These are phyloP conservation scores for Verbena officinalis DNA, from an alignment of 257 asterid genomes.

Conservation along the genomic window DNA sequence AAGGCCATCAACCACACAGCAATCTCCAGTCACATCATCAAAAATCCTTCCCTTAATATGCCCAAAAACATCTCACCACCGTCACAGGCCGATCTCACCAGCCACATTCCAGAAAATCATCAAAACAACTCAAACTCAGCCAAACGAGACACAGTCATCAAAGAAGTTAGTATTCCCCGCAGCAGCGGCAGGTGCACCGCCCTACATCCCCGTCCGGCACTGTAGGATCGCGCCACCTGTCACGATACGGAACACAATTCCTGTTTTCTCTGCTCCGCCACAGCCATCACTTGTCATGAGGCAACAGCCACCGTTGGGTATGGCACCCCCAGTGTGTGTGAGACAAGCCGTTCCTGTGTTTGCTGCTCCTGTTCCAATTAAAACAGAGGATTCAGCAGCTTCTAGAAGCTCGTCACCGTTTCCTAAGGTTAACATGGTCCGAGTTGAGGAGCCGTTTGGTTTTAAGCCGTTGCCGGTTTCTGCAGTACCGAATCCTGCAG, in stretches of 20 bases:
- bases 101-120: conserved; percentile 41
- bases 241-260: conserved; percentile 73
- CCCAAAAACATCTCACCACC: conserved; percentile 63
- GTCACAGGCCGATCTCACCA: conserved; percentile 49
- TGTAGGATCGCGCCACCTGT: conserved; percentile 82
- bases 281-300: conserved; percentile 53
- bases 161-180: conserved; percentile 68
- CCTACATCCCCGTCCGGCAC: conserved; percentile 84
- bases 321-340: conserved; percentile 67
- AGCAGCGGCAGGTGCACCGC: conserved; percentile 83
- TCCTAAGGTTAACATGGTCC: conserved; percentile 38
- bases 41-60: conserved; percentile 91
- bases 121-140: conserved; percentile 50
- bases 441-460: conserved; percentile 34
- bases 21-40: conserved; percentile 67
- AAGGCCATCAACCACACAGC: conserved; percentile 60
- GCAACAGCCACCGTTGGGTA: conserved; percentile 47
- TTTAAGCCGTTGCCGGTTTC: conserved; percentile 30
- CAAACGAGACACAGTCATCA: conserved; percentile 43
- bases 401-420: conserved; percentile 37
- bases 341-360: conserved; percentile 66
- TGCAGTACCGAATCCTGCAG: conserved; percentile 34
- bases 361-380: conserved; percentile 55
- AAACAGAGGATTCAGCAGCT: conserved; percentile 43
- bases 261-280: conserved; percentile 86